phyloP scores from a whole-genome alignment of 2,329 filamentous ascomycete genomes.

The Colletotrichum paranaense region DNA sequence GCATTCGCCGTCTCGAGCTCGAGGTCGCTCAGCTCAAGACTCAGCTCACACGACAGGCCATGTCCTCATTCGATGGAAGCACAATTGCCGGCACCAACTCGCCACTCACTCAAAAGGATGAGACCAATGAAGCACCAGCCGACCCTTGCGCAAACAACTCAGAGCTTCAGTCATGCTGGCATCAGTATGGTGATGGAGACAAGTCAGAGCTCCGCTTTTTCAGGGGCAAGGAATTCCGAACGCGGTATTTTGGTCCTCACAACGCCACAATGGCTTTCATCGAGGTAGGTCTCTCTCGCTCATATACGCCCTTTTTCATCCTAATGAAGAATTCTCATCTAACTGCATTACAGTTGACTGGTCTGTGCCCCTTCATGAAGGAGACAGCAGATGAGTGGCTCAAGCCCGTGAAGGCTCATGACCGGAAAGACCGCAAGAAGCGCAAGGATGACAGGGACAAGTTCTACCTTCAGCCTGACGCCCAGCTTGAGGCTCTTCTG shows the following conservation, averaged over 20 bases:
- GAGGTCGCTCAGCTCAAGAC: constrained; percentile 68
- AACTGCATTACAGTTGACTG: constrained; percentile 53
- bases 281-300: constrained; percentile 49
- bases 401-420: constrained; percentile 65
- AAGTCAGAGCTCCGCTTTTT: constrained; percentile 68
- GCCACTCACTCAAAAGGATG: constrained; percentile 58
- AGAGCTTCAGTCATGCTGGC: constrained; percentile 31
- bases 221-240: constrained; percentile 69
- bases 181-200: constrained; percentile 53
- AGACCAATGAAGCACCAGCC: constrained; percentile 47
- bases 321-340: not conserved
- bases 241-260: constrained; percentile 69
- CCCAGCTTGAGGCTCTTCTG: constrained; percentile 61
- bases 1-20: constrained; percentile 69
- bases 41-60: constrained; percentile 57
- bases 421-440: constrained; percentile 66
- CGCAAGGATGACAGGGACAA: constrained; percentile 64
- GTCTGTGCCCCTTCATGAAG: constrained; percentile 70
- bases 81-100: constrained; percentile 59
- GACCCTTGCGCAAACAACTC: constrained; percentile 42
- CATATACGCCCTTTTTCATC: not conserved
- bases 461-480: constrained; percentile 59
- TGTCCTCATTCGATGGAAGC: constrained; percentile 61
- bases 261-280: constrained; percentile 71
- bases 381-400: constrained; percentile 73